Evolutionary conservation across 2,329 filamentous ascomycete species (phyloP).

Genomic region (Ophiostoma perfectum): DNA sequence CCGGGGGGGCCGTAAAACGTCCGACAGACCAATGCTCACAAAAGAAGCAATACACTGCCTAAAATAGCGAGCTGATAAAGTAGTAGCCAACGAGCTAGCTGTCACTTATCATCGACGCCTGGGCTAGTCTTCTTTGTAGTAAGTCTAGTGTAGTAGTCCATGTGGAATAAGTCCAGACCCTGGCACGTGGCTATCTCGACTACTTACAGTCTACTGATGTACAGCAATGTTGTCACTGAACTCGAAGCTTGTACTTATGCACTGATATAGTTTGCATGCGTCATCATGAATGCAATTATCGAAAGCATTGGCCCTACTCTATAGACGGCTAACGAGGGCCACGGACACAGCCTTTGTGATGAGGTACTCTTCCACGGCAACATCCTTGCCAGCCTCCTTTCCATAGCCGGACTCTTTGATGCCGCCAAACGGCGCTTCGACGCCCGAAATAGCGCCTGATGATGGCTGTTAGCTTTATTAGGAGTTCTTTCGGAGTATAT

Average conservation of each 20-base stretch:
- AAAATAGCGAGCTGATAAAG: too few species aligned
- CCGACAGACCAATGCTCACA: not conserved
- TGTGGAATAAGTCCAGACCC: too few species aligned
- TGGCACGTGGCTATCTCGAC: too few species aligned
- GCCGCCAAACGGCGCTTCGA: conserved; percentile 29
- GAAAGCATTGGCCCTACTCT: not conserved
- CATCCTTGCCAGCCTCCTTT: conserved; percentile 35
- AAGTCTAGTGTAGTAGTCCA: too few species aligned
- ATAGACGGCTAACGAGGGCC: not conserved
- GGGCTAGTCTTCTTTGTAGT: too few species aligned
- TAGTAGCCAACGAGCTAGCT: too few species aligned
- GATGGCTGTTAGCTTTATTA: not conserved
- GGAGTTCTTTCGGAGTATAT: conserved; percentile 2
- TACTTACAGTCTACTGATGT: too few species aligned
- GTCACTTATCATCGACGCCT: too few species aligned
- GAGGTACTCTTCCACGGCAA: conserved; percentile 41
- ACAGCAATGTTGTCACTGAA: too few species aligned
- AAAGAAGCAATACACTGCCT: not conserved
- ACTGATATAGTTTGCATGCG: too few species aligned
- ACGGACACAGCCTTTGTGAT: conserved; percentile 32
- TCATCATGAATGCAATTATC: too few species aligned
- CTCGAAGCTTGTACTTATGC: too few species aligned
- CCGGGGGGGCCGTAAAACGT: not conserved
- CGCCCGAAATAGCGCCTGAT: conserved; percentile 17
- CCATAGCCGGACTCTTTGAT: conserved; percentile 29